Base-by-base conservation (phyloP, 108 stramenopile species). In the Conticribra weissflogii region DNA sequence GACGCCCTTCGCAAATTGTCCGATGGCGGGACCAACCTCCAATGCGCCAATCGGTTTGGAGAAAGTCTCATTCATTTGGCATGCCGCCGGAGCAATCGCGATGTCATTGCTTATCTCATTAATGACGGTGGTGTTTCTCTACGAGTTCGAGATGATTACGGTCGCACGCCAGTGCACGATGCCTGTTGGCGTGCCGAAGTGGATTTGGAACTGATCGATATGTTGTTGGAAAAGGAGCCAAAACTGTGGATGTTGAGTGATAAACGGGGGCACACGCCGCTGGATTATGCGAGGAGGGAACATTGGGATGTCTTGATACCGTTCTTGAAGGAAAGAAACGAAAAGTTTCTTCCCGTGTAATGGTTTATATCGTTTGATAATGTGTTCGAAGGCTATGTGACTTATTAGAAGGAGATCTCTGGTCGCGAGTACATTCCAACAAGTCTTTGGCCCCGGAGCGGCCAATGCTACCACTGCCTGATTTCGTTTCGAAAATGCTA, bases 51-150 rank as follows among this genome's bases (percentile, higher is more conserved):
- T 80, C 66, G 71, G 46, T 94, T 93, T 55, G 93, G 92, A 2
- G 93, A 96, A 66, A 86, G 85, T 19, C 64, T 96, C 19, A 71
- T 96, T 21, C 96, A 95, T 64, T 83, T 95, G 85, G 92, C 90
- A 0, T 95, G 96, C 60, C 81, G 92, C n/a, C 61, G 93, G 49
- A 89, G 91, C 29, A 46, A 85, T 63, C 3, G 66, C 17, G 65
- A 81, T 9, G 78, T 88, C 16, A 78, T 91, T 0, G 67, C 54
- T 1, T 91, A 83, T 63, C 72, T 96, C 23, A 22, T 92, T 1
- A 24, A 80, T 21, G 88, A 91, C 63, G 90, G 82, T 12, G 64
- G 74, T n/a, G 87, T 88, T 17, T 74, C 68, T 3, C 44, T 87
- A 7, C 66, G 83, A 44, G 75, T 88, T 18, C 71, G 85, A 34